Evolutionary conservation across 1,139 yeast species (phyloP).

Genomic region (Zygoascus sp.): DNA sequence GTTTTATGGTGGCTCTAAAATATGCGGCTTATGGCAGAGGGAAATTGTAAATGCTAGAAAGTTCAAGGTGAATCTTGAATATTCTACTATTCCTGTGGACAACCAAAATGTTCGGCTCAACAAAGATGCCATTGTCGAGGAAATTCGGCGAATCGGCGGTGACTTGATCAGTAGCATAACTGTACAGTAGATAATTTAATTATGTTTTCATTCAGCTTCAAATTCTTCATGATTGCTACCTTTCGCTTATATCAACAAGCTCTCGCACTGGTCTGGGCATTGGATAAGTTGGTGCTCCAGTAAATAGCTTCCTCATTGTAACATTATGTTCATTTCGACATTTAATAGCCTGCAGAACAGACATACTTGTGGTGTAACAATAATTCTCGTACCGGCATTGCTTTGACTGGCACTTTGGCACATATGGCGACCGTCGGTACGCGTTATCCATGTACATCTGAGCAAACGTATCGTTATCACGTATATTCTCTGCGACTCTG

Average conservation of each 20-base stretch:
- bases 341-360: slow-evolving; percentile 25
- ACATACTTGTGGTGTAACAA: slow-evolving; percentile 32
- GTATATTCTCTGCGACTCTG: slow-evolving; percentile 26
- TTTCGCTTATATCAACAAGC: slow-evolving; percentile 14
- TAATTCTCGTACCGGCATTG: slow-evolving; percentile 28
- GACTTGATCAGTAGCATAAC: slow-evolving; percentile 41
- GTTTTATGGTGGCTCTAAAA: slow-evolving; percentile 49
- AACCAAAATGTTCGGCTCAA: slow-evolving; percentile 51
- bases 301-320: slow-evolving; percentile 13
- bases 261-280: slow-evolving; percentile 28
- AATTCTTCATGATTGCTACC: neutral
- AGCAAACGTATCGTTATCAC: slow-evolving; percentile 40
- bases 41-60: slow-evolving; percentile 47
- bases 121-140: slow-evolving; percentile 67
- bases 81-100: slow-evolving; percentile 61
- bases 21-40: slow-evolving; percentile 81
- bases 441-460: slow-evolving; percentile 47
- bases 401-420: slow-evolving; percentile 27
- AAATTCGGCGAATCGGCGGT: slow-evolving; percentile 72
- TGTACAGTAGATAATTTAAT: slow-evolving; percentile 3
- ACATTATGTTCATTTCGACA: slow-evolving; percentile 19
- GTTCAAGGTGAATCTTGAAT: slow-evolving; percentile 77
- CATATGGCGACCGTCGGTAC: slow-evolving; percentile 49
- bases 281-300: slow-evolving; percentile 28
- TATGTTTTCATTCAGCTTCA: neutral